Evolutionary conservation across 2,329 filamentous ascomycete species (phyloP).

Genomic region (Zelopaecilomyces penicillatus): DNA sequence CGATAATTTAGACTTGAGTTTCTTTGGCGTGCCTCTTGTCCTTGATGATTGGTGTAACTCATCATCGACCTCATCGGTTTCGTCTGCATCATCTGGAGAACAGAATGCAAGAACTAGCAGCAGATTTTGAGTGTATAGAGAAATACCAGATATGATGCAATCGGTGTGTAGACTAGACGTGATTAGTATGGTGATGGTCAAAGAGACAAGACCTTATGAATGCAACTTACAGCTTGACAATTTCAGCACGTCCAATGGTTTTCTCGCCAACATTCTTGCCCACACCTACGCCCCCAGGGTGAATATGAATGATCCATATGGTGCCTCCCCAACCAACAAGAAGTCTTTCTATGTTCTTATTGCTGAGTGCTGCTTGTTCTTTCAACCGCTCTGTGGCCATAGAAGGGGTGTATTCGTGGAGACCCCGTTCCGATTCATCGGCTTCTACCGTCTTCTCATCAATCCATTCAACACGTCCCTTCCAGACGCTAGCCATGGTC

Average conservation of each 20-base stretch:
- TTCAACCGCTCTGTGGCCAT: slow-evolving; percentile 39
- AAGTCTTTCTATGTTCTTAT: slow-evolving; percentile 60
- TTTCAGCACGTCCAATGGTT: slow-evolving; percentile 73
- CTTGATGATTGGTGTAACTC: slow-evolving; percentile 12
- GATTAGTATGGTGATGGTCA: not conserved
- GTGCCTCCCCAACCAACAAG: slow-evolving; percentile 93
- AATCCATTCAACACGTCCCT: slow-evolving; percentile 85
- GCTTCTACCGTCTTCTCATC: slow-evolving; percentile 72
- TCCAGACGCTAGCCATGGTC: slow-evolving; percentile 95
- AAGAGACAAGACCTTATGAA: not conserved
- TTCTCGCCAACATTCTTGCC: slow-evolving; percentile 62
- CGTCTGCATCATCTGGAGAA: slow-evolving; percentile 61
- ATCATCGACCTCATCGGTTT: slow-evolving; percentile 32
- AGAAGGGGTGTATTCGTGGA: slow-evolving; percentile 28
- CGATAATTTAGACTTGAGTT: slow-evolving; percentile 35
- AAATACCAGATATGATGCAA: slow-evolving; percentile 95
- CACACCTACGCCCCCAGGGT: slow-evolving; percentile 59
- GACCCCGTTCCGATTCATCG: slow-evolving; percentile 48
- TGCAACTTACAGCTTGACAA: slow-evolving; percentile 73
- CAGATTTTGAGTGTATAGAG: slow-evolving; percentile 86
- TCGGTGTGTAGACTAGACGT: slow-evolving; percentile 72
- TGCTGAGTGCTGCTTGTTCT: slow-evolving; percentile 39
- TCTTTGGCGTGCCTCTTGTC: slow-evolving; percentile 20
- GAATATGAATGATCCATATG: slow-evolving; percentile 91
- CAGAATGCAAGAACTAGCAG: slow-evolving; percentile 89